These are phyloP conservation scores for Pelargonium australe DNA, from an alignment of 441 rosid genomes.

Conservation along the genomic window DNA sequence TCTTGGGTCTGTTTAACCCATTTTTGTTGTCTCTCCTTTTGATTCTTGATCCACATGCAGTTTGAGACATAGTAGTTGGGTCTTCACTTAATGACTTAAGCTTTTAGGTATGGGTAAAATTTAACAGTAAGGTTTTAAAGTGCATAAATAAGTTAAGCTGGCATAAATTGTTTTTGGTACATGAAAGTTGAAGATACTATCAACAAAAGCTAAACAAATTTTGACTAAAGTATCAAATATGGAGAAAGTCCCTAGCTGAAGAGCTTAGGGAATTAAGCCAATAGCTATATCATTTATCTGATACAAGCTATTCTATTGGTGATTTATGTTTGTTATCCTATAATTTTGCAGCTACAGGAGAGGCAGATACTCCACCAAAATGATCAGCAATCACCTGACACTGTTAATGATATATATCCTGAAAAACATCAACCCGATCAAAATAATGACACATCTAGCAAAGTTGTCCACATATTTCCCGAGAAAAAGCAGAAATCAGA, in stretches of 20 bases:
- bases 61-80: too few species aligned
- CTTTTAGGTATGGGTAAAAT: too few species aligned
- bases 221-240: neutral
- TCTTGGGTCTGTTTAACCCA: too few species aligned
- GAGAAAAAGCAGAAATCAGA: constrained; percentile 25
- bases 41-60: too few species aligned
- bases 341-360: constrained; percentile 38
- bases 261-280: too few species aligned
- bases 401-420: constrained; percentile 24
- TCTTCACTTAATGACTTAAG: too few species aligned
- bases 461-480: constrained; percentile 11
- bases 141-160: too few species aligned
- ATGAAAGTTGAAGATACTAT: too few species aligned
- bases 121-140: too few species aligned
- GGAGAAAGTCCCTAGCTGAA: too few species aligned
- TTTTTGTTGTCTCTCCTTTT: too few species aligned
- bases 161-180: too few species aligned
- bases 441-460: constrained; percentile 8
- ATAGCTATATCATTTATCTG: neutral
- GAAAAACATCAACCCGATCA: constrained; percentile 26
- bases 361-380: constrained; percentile 30
- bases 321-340: constrained; percentile 12
- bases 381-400: constrained; percentile 32
- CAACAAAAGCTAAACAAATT: neutral
- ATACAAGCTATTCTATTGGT: neutral